Conservation (phyloP, 179 eudicot species). For the Vitellaria paradoxa region DNA sequence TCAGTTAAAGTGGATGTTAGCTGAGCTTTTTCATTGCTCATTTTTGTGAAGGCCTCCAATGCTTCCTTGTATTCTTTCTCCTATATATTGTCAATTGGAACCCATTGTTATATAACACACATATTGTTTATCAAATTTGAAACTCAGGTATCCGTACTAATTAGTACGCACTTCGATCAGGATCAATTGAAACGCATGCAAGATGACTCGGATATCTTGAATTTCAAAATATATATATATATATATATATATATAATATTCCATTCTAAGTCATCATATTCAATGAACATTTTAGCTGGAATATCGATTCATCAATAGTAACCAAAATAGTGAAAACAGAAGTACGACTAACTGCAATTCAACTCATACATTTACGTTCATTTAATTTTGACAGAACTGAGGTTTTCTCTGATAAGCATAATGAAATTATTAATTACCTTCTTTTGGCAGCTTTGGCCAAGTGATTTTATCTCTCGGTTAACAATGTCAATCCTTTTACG, state of each 20-base stretch:
- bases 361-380: too few relatives aligned
- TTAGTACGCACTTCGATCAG: too few relatives aligned
- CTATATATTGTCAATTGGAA: constrained; percentile 14
- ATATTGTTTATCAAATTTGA: neutral
- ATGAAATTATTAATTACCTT: constrained; percentile 18
- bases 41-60: constrained; percentile 18
- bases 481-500: constrained; percentile 36
- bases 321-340: neutral
- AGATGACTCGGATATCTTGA: too few relatives aligned
- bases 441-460: constrained; percentile 47
- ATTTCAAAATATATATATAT: too few relatives aligned
- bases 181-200: too few relatives aligned
- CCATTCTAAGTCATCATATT: neutral
- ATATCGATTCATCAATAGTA: neutral
- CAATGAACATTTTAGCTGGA: neutral
- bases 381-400: too few relatives aligned
- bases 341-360: too few relatives aligned
- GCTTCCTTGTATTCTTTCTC: constrained; percentile 45
- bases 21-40: constrained; percentile 17
- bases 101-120: too few relatives aligned
- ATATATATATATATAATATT: too few relatives aligned
- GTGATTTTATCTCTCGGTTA: constrained; percentile 39
- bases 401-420: too few relatives aligned
- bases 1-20: constrained; percentile 19
- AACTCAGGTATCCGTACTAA: too few relatives aligned